Conservation (phyloP, 805 yeast species). For the Starmerella stigmatis region DNA sequence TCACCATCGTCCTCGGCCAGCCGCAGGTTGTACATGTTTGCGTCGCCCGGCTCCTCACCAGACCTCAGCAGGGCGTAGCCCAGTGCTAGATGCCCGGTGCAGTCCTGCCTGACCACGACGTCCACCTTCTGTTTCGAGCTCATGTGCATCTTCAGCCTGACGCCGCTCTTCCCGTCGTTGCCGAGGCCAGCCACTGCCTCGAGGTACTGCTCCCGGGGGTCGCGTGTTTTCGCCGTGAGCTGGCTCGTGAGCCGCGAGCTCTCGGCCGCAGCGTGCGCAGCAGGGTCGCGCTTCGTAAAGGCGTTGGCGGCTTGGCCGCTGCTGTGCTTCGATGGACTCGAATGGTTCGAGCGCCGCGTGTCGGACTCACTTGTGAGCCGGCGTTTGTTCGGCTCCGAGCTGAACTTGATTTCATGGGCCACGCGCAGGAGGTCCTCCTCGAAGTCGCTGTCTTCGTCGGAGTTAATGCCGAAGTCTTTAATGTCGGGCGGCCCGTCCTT, state of each 20-base stretch:
- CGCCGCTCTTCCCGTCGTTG: conserved; percentile 7
- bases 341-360: not conserved
- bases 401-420: conserved; percentile 21
- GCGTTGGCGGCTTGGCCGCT: not conserved
- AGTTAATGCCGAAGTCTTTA: conserved; percentile 31
- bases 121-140: conserved; percentile 29
- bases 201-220: conserved; percentile 24
- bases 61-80: conserved; percentile 41
- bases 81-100: conserved; percentile 44
- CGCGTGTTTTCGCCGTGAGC: conserved; percentile 10
- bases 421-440: conserved; percentile 35
- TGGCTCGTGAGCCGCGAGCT: conserved; percentile 16
- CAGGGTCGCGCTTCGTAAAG: conserved; percentile 12
- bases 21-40: conserved; percentile 65
- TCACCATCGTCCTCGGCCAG: conserved; percentile 89
- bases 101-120: conserved; percentile 32
- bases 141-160: conserved; percentile 29
- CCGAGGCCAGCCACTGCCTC: conserved; percentile 19
- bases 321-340: conserved; percentile 1
- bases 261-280: not conserved
- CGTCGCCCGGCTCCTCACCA: conserved; percentile 34
- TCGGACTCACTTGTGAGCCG: not conserved
- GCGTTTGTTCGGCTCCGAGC: not conserved
- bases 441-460: conserved; percentile 35
- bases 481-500: conserved; percentile 11